These are phyloP conservation scores for Fusarium transvaalense DNA, from an alignment of 2,329 filamentous ascomycete genomes.

Conservation along the genomic window DNA sequence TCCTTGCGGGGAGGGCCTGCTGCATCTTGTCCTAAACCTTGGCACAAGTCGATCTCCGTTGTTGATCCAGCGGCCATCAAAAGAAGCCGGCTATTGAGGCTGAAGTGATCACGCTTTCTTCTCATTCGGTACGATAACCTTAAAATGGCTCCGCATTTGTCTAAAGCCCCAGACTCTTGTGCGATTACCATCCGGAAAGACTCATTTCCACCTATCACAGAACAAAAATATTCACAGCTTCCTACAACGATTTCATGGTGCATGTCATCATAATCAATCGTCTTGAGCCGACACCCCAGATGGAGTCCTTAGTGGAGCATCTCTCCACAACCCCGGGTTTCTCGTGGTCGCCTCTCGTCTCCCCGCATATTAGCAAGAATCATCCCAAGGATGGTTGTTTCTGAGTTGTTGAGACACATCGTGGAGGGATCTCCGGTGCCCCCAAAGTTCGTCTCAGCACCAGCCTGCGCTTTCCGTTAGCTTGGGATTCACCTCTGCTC, in stretches of 20 bases:
- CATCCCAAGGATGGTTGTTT: slow-evolving; percentile 20
- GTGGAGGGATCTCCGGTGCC: slow-evolving; percentile 28
- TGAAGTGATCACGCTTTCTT: slow-evolving; percentile 35
- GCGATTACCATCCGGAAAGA: slow-evolving; percentile 32
- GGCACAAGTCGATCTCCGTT: slow-evolving; percentile 34
- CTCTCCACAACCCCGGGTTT: slow-evolving; percentile 44
- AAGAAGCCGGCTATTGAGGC: slow-evolving; percentile 33
- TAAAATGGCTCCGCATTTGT: slow-evolving; percentile 28
- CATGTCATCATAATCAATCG: slow-evolving; percentile 10
- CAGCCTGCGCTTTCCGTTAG: slow-evolving; percentile 23
- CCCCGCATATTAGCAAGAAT: slow-evolving; percentile 38
- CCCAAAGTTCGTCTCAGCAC: slow-evolving; percentile 30
- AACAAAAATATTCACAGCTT: not conserved
- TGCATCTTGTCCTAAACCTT: slow-evolving; percentile 21
- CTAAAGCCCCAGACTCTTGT: slow-evolving; percentile 11
- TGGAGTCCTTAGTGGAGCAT: slow-evolving; percentile 38
- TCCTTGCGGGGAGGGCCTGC: slow-evolving; percentile 33
- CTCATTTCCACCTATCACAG: slow-evolving; percentile 42
- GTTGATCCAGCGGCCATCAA: slow-evolving; percentile 19
- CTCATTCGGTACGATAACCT: slow-evolving; percentile 28
- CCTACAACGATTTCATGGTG: slow-evolving; percentile 13
- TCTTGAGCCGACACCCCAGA: not conserved
- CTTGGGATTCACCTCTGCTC: slow-evolving; percentile 8
- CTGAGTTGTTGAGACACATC: slow-evolving; percentile 1
- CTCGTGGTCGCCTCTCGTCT: slow-evolving; percentile 38